Evolutionary conservation across 78 protist genomes (phyloP).

Genomic region (Dictyostelium capitatum): DNA sequence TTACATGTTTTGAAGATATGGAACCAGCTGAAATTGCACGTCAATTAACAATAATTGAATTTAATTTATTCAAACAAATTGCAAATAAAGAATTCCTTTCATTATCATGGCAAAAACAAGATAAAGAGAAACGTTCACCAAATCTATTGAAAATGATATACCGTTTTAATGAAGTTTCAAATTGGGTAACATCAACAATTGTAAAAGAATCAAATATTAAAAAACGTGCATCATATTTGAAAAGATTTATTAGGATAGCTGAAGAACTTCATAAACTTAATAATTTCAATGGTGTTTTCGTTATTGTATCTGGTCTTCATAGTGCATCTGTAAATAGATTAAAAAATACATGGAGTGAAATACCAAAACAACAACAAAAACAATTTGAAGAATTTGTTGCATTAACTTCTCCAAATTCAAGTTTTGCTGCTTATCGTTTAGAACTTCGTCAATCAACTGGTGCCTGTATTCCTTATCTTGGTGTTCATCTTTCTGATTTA

Average conservation of each 20-base stretch:
- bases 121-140: slow-evolving; percentile 87
- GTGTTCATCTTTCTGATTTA: slow-evolving; percentile 88
- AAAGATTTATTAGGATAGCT: slow-evolving; percentile 33
- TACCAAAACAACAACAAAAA: slow-evolving; percentile 62
- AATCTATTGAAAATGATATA: slow-evolving; percentile 88
- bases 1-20: slow-evolving; percentile 28
- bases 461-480: slow-evolving; percentile 88
- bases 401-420: slow-evolving; percentile 34
- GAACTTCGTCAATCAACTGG: slow-evolving; percentile 70
- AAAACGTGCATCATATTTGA: slow-evolving; percentile 57
- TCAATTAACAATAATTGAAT: slow-evolving; percentile 88
- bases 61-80: slow-evolving; percentile 68
- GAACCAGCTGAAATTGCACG: slow-evolving; percentile 89
- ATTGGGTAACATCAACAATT: slow-evolving; percentile 52
- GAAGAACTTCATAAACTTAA: slow-evolving; percentile 83
- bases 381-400: slow-evolving; percentile 51
- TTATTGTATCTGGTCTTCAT: slow-evolving; percentile 82
- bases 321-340: slow-evolving; percentile 86
- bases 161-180: slow-evolving; percentile 85
- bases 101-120: slow-evolving; percentile 85
- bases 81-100: slow-evolving; percentile 84
- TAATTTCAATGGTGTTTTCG: slow-evolving; percentile 89
- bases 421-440: slow-evolving; percentile 78
- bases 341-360: slow-evolving; percentile 86
- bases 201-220: slow-evolving; percentile 62